These are phyloP conservation scores for Seminavis robusta DNA, from an alignment of 108 stramenopile species.

Conservation along the genomic window DNA sequence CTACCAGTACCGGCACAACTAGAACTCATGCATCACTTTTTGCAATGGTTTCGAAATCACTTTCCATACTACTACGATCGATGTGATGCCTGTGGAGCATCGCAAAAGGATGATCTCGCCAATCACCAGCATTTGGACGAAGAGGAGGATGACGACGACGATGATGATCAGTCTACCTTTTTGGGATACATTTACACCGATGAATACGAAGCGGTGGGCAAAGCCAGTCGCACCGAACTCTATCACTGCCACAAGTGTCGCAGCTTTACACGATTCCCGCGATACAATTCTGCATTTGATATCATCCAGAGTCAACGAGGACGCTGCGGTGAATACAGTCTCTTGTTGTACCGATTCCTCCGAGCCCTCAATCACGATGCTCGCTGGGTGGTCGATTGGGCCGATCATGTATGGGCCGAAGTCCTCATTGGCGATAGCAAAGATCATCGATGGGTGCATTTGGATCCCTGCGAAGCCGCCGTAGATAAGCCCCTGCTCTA, in stretches of 20 bases:
- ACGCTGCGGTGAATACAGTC: constrained; percentile 62
- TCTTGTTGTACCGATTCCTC: constrained; percentile 55
- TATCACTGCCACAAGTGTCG: constrained; percentile 55
- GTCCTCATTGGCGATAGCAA: constrained; percentile 15
- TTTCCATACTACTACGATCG: constrained; percentile 66
- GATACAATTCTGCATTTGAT: constrained; percentile 49
- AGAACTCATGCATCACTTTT: constrained; percentile 33
- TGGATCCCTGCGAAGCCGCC: constrained; percentile 70
- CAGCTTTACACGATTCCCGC: constrained; percentile 55
- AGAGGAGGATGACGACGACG: constrained; percentile 9
- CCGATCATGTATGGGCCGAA: constrained; percentile 73
- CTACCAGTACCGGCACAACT: constrained; percentile 8
- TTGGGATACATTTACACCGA: constrained; percentile 43
- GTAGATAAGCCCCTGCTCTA: constrained; percentile 60
- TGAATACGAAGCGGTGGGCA: constrained; percentile 26
- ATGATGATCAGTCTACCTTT: constrained; percentile 30
- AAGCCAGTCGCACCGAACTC: constrained; percentile 54
- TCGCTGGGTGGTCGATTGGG: constrained; percentile 73
- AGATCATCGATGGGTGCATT: constrained; percentile 49
- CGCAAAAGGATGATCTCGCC: constrained; percentile 34
- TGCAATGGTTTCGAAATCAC: constrained; percentile 51
- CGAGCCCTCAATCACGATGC: constrained; percentile 42
- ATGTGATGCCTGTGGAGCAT: constrained; percentile 50
- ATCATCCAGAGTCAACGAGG: constrained; percentile 41
- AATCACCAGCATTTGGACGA: constrained; percentile 1